Evolutionary conservation across 2,329 filamentous ascomycete species (phyloP), one percentile per base, ranked within the genome.

Genomic region (Clarireedia monteithiana): DNA sequence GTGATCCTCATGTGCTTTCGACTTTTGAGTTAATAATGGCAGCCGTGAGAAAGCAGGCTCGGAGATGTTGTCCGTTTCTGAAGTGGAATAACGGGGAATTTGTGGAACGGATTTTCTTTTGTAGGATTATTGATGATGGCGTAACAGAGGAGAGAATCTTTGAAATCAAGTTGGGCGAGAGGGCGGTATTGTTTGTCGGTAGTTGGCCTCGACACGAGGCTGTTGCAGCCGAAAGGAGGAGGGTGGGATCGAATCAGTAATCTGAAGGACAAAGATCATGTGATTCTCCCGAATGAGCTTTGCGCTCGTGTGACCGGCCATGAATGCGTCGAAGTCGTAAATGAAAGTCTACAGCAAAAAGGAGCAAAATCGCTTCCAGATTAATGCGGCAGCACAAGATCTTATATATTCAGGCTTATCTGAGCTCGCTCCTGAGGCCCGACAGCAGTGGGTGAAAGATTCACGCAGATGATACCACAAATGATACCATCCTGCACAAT

Each of bases 401-500:
- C 42, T 45, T 45, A 45, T 45, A 45, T 45, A 45, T 23, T 45
- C n/a, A 7, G 12, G 42, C 42, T 45, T 45, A 45, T 45, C 42
- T 45, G 20, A 20, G 42, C 38, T 15, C 38, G 38, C 17, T 40
- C 38, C 14, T 40, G 27, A 9, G 27, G 7, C 27, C 27, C 27
- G 7, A 40, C 38, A 40, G 38, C 17, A 40, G 38, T 40, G 38
- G 38, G 14, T 17, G 38, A 40, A n/a, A 15, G 17, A 14, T n/a
- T 40, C 5, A 40, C 38, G 17, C 38, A 45, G 17, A 24, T 45
- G n/a, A 45, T 45, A 23, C 34, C 12, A 39, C 30, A 27, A 40
- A 54, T 54, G 34, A 54, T 54, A 54, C 51, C 23, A 54, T 54
- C 51, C 23, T 55, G 52, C 46, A 50, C 52, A 50, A 55, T 55